Percentiles rank a stretch among this genome's conserved stretches.
These are phyloP conservation scores for Mycena capillaripes DNA, from an alignment of 768 basidiomycete species.

Conservation along the genomic window DNA sequence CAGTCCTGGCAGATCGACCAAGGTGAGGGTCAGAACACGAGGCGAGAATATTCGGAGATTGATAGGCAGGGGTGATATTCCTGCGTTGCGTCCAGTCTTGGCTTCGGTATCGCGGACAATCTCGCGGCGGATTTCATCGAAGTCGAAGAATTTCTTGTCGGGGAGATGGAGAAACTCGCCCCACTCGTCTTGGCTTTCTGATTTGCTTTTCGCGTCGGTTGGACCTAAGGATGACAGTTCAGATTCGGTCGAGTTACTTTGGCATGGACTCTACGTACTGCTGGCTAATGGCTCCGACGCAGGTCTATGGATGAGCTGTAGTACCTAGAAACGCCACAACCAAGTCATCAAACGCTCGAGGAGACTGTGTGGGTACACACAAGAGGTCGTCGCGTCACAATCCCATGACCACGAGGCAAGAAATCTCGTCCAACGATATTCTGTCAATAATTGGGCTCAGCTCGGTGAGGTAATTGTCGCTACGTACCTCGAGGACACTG, in stretches of 20 bases:
- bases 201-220: slow-evolving; percentile 69
- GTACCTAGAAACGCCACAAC: slow-evolving; percentile 65
- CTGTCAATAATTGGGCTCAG: slow-evolving; percentile 53
- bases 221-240: slow-evolving; percentile 18
- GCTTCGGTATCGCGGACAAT: slow-evolving; percentile 97
- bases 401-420: slow-evolving; percentile 97
- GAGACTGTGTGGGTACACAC: slow-evolving; percentile 57
- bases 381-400: slow-evolving; percentile 96
- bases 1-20: slow-evolving; percentile 97
- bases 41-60: slow-evolving; percentile 98
- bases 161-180: slow-evolving; percentile 98
- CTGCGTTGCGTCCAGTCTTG: slow-evolving; percentile 98
- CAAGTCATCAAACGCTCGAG: background rate
- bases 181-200: slow-evolving; percentile 95
- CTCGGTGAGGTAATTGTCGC: background rate
- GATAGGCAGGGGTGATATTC: slow-evolving; percentile 97
- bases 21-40: slow-evolving; percentile 95
- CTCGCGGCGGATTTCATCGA: slow-evolving; percentile 95
- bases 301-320: slow-evolving; percentile 94
- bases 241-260: too few relatives aligned
- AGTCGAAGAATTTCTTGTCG: slow-evolving; percentile 98
- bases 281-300: slow-evolving; percentile 35
- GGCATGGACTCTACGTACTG: slow-evolving; percentile 38
- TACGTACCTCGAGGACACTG: slow-evolving; percentile 85
- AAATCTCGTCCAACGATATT: slow-evolving; percentile 99